phyloP scores from a whole-genome alignment of 2,329 filamentous ascomycete species.

The Dothideomycetes sp. region DNA sequence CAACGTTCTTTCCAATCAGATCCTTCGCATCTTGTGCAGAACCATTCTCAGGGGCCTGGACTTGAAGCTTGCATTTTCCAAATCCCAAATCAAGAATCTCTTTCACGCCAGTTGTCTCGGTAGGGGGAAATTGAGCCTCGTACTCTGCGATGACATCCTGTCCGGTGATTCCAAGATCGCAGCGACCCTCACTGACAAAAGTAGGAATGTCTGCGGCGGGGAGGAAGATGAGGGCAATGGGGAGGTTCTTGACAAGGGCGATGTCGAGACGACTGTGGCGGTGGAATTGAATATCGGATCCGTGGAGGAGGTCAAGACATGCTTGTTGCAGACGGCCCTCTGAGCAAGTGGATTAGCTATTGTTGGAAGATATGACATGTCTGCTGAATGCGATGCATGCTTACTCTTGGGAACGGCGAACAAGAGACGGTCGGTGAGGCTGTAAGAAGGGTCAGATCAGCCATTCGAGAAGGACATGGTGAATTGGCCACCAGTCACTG shows the following conservation, averaged over 20 bases:
- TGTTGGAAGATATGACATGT: too few species aligned
- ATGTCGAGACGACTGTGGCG: slow-evolving; percentile 93
- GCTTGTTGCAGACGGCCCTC: slow-evolving; percentile 84
- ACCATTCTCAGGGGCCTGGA: slow-evolving; percentile 90
- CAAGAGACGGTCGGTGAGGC: slow-evolving; percentile 82
- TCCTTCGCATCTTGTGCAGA: slow-evolving; percentile 57
- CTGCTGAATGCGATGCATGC: too few species aligned
- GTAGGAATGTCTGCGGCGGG: slow-evolving; percentile 95
- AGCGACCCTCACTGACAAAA: slow-evolving; percentile 88
- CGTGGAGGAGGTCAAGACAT: slow-evolving; percentile 79
- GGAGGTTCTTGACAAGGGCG: slow-evolving; percentile 92
- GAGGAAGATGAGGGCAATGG: slow-evolving; percentile 91
- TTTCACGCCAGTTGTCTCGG: slow-evolving; percentile 54
- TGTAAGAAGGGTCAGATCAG: slow-evolving; percentile 26
- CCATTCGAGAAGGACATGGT: slow-evolving; percentile 3
- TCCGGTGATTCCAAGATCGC: slow-evolving; percentile 91
- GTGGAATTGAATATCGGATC: slow-evolving; percentile 92
- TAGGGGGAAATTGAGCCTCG: slow-evolving; percentile 33
- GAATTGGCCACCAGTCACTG: slow-evolving; percentile 1
- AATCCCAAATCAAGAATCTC: slow-evolving; percentile 87
- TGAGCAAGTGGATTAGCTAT: slow-evolving; percentile 4
- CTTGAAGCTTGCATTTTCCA: slow-evolving; percentile 82
- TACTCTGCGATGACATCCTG: slow-evolving; percentile 83
- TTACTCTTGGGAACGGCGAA: slow-evolving; percentile 98
- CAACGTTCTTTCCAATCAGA: slow-evolving; percentile 83